Base-by-base conservation (phyloP, 1,284 basidiomycete genomes). In the Ustilago esculenta region DNA sequence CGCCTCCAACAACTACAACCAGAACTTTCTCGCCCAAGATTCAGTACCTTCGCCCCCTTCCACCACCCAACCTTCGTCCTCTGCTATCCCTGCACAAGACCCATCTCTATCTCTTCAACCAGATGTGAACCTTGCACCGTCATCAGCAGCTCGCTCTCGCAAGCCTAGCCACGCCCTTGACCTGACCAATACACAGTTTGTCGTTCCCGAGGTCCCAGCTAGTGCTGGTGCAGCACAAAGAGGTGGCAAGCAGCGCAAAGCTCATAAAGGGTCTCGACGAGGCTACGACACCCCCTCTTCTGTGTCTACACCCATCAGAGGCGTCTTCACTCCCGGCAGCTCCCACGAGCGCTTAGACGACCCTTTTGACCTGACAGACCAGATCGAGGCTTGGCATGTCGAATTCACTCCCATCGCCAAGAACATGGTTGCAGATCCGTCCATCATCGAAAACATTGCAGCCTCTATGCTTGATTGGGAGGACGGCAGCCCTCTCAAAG, bases 301-400 rank as follows among this genome's bases (percentile, higher is more conserved):
- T 6, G 46, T 53, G 11, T 52, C 54, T 7, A 57, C 60, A 4
- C 50, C 69, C 1, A 48, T 55, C 12, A 44, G 59, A 12, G 68
- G 68, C 52, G 58, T 51, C 30, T 55, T 54, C 17, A 65, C 59
- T 12, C 68, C 66, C 14, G 56, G 51, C 34, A 56, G 56, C 47
- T 40, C 45, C 10, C 53, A 71, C 33, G 72, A 71, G 15, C 56
- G 61, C 36, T 32, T 58, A 27, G 74, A 74, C 10, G 63, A 70
- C 20, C 52, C 57, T 4, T 64, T 63, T 43, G 68, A 71, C 40
- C 23, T 48, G 12, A 56, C 54, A n/a, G 75, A 76, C n/a, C 63
- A 72, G 43, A 55, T 77, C 39, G 76, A 81, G 35, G 66, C 79
- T 4, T 81, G 79, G 79, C 75, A 79, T 29, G 63, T 80, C 42